Conservation (phyloP, 495 filamentous ascomycete genomes). For the Rusavskia elegans region DNA sequence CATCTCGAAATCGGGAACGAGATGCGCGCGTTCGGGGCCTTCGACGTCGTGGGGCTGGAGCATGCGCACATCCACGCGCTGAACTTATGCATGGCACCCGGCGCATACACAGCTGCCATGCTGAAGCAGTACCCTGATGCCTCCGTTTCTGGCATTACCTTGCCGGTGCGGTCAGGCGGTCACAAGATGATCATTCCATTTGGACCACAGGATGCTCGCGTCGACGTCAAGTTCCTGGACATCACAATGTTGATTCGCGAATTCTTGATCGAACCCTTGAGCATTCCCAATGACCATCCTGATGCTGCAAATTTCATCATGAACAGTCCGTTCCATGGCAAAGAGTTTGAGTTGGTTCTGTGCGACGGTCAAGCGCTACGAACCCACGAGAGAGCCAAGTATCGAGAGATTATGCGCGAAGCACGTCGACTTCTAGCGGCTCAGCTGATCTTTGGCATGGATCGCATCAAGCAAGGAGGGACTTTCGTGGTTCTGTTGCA, state of each 20-base stretch:
- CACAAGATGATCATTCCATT: constrained; percentile 17
- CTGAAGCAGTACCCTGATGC: constrained; percentile 23
- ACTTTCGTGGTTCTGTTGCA: constrained; percentile 36
- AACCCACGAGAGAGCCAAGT: constrained; percentile 24
- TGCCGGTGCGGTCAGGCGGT: too few relatives aligned
- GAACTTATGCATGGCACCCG: constrained; percentile 43
- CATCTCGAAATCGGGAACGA: too few relatives aligned
- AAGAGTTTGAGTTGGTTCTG: constrained; percentile 35
- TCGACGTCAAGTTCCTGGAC: constrained; percentile 24
- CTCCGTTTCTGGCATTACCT: constrained; percentile 14
- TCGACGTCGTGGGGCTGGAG: too few relatives aligned
- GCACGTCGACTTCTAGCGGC: constrained; percentile 21
- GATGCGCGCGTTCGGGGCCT: too few relatives aligned
- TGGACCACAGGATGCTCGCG: background rate
- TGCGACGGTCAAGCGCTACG: constrained; percentile 42
- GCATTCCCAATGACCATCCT: constrained; percentile 27
- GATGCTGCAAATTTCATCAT: constrained; percentile 26
- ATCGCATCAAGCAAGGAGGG: constrained; percentile 27
- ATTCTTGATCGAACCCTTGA: constrained; percentile 20
- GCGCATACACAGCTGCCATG: constrained; percentile 27
- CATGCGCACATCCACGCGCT: constrained; percentile 12
- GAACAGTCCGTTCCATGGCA: constrained; percentile 11
- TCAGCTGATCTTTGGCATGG: constrained; percentile 33
- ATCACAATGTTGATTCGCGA: constrained; percentile 39
- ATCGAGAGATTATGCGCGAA: constrained; percentile 25